Evolutionary conservation across 2,329 filamentous ascomycete genomes (phyloP).

Genomic region (Ophiostoma australiae): DNA sequence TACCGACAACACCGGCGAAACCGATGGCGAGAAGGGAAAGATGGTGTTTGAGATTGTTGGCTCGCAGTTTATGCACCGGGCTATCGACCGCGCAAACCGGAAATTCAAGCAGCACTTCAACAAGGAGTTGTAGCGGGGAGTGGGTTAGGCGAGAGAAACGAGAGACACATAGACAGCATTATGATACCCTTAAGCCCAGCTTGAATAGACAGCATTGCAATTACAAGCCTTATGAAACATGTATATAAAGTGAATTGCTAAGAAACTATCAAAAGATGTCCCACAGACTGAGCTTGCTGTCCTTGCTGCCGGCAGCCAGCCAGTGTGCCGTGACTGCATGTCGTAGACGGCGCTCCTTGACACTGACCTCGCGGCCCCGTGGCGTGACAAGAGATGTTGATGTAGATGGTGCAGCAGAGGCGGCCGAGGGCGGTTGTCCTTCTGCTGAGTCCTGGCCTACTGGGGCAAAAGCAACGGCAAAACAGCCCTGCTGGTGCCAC

Average conservation of each 20-base stretch:
- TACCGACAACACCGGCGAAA: background rate
- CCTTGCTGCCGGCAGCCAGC: slow-evolving; percentile 86
- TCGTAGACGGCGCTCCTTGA: slow-evolving; percentile 59
- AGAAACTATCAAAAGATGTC: slow-evolving; percentile 66
- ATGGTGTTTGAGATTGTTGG: slow-evolving; percentile 82
- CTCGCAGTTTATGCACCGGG: slow-evolving; percentile 76
- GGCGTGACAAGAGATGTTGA: slow-evolving; percentile 18
- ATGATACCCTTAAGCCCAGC: slow-evolving; percentile 20
- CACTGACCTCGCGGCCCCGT: slow-evolving; percentile 38
- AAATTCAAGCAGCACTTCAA: slow-evolving; percentile 88
- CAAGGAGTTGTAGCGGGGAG: slow-evolving; percentile 58
- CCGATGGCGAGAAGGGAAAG: slow-evolving; percentile 19
- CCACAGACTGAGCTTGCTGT: slow-evolving; percentile 94
- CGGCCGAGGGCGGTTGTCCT: background rate
- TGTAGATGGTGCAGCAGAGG: background rate
- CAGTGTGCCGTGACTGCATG: slow-evolving; percentile 73
- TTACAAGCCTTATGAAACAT: background rate
- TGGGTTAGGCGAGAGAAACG: too few species aligned
- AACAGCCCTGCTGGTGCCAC: slow-evolving; percentile 89
- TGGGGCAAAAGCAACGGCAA: slow-evolving; percentile 67
- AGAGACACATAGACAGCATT: background rate
- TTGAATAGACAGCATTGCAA: background rate
- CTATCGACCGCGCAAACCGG: slow-evolving; percentile 78
- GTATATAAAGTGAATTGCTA: background rate
- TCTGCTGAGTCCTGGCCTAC: slow-evolving; percentile 29